phyloP scores from a whole-genome alignment of 225 moss, liverwort and hornwort genomes.

The Pseudisothecium myosuroides region DNA sequence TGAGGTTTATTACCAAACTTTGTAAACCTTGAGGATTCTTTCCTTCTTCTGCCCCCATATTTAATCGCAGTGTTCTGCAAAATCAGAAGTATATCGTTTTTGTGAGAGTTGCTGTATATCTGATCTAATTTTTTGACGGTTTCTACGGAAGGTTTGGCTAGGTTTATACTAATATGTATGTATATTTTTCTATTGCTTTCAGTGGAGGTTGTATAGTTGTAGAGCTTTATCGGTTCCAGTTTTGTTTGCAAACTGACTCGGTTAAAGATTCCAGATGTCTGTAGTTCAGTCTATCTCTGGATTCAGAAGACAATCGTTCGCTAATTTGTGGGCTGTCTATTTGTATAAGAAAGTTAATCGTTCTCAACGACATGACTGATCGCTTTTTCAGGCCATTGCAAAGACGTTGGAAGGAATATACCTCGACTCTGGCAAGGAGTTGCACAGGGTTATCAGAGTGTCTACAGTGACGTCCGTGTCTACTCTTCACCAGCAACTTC shows the following conservation, averaged over 20 bases:
- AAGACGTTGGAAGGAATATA: constrained; percentile 76
- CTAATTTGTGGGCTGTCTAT: background rate
- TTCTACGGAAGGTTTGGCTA: background rate
- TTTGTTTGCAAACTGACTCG: background rate
- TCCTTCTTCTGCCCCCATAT: background rate
- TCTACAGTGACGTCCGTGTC: constrained; percentile 62
- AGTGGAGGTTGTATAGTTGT: background rate
- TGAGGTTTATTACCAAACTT: constrained; percentile 39
- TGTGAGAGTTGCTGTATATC: background rate
- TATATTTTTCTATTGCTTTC: background rate
- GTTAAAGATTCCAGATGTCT: background rate
- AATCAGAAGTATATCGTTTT: background rate
- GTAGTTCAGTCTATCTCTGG: background rate
- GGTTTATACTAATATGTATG: background rate
- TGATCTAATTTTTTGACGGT: background rate
- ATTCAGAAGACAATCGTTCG: background rate
- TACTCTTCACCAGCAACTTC: constrained; percentile 61
- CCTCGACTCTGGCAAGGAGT: constrained; percentile 75
- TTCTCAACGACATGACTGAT: background rate
- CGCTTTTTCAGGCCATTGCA: constrained; percentile 43
- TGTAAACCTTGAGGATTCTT: background rate
- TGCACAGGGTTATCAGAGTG: constrained; percentile 76
- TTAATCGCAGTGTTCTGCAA: background rate
- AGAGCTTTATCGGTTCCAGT: background rate
- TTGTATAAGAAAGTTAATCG: background rate